phyloP scores from a whole-genome alignment of 768 basidiomycete genomes.

The Pulveroboletus frians region DNA sequence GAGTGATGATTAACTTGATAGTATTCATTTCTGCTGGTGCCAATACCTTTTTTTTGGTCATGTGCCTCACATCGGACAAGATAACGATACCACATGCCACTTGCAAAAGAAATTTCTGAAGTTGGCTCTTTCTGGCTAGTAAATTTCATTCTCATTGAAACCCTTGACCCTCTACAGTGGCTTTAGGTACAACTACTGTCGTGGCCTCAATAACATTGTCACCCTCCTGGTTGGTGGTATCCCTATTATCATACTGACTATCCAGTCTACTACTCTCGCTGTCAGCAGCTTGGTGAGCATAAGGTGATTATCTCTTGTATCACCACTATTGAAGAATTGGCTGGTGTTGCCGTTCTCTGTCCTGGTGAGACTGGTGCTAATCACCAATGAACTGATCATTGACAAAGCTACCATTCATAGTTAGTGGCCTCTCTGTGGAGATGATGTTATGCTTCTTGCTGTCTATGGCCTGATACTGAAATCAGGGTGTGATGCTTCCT shows the following conservation, averaged over 20 bases:
- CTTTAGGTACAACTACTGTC: conserved; percentile 87
- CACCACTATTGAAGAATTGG: conserved; percentile 97
- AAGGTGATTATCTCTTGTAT: conserved; percentile 99
- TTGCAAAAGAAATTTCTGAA: conserved; percentile 94
- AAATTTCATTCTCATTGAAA: conserved; percentile 92
- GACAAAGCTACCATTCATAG: conserved; percentile 88
- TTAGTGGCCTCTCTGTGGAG: conserved; percentile 81
- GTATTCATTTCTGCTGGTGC: conserved; percentile 96
- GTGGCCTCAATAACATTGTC: conserved; percentile 94
- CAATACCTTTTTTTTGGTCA: conserved; percentile 99
- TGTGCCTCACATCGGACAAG: conserved; percentile 93
- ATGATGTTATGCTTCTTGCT: conserved; percentile 89
- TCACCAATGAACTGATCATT: conserved; percentile 99
- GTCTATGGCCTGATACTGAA: conserved; percentile 96
- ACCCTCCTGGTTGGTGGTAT: conserved; percentile 99
- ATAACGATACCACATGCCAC: conserved; percentile 98
- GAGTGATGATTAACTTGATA: too few relatives aligned
- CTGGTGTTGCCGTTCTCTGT: conserved; percentile 97
- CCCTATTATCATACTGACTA: conserved; percentile 99
- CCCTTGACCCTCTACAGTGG: conserved; percentile 87
- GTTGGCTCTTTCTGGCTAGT: conserved; percentile 97
- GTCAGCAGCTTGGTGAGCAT: conserved; percentile 99
- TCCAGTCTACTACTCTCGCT: conserved; percentile 95
- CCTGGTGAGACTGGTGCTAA: conserved; percentile 98
- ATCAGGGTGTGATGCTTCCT: conserved; percentile 94